Percentiles rank a stretch among this genome's conserved stretches.
These are phyloP conservation scores for Penicillium psychrofluorescens DNA, from an alignment of 495 filamentous ascomycete species.

Conservation along the genomic window DNA sequence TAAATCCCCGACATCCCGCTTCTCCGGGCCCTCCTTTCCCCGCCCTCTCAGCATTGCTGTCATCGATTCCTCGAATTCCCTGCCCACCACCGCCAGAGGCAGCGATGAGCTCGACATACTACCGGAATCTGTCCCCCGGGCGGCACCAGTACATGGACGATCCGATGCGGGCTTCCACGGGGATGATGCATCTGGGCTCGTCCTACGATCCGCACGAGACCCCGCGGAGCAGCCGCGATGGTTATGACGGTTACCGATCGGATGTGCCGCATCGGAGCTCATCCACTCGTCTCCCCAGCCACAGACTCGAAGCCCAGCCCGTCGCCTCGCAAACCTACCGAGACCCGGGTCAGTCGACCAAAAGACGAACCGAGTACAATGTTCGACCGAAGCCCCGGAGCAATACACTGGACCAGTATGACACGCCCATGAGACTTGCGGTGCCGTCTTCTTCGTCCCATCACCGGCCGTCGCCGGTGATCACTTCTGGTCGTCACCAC, in stretches of 20 bases:
- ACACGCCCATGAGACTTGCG: conserved; percentile 15
- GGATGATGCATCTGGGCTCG: conserved; percentile 31
- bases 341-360: conserved; percentile 25
- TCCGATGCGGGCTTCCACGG: conserved; percentile 42
- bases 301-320: conserved; percentile 29
- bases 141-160: conserved; percentile 22
- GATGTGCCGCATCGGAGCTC: conserved; percentile 23
- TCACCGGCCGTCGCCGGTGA: conserved; percentile 21
- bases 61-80: not conserved
- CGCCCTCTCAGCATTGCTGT: too few species aligned
- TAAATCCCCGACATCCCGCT: too few species aligned
- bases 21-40: not conserved
- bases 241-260: conserved; percentile 28
- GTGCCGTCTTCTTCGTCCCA: conserved; percentile 19
- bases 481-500: conserved; percentile 19
- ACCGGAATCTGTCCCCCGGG: conserved; percentile 25
- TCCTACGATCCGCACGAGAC: conserved; percentile 30
- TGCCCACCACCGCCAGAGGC: not conserved
- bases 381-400: conserved; percentile 33
- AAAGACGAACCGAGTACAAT: conserved; percentile 36
- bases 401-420: conserved; percentile 26
- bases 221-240: conserved; percentile 14
- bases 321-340: conserved; percentile 27
- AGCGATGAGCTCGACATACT: conserved; percentile 11
- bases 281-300: conserved; percentile 20